Evolutionary conservation across 495 filamentous ascomycete genomes (phyloP), one percentile per base, ranked within the genome.

Genomic region (Podospora pseudopauciseta): DNA sequence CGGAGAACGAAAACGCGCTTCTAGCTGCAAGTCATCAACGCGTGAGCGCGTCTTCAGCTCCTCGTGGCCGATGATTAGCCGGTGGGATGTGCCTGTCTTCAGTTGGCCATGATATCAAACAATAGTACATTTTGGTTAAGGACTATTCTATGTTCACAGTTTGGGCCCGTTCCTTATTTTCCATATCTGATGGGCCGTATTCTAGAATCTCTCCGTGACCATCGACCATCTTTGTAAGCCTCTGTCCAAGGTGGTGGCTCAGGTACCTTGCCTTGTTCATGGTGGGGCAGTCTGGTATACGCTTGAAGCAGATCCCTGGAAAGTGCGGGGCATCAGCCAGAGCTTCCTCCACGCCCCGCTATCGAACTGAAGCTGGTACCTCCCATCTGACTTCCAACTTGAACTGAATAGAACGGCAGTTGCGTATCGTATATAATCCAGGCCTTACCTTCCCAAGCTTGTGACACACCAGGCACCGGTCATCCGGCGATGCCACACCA

Each of bases 11-110:
- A 26, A 0, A 70, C 71, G 71, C 71, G 71, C 70, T 64, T 58
- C 71, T 6, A 32, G 30, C 30, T 73, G 69, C 72, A 71, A 20
- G 19, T 65, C 65, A 32, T 73, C 65, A 64, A 71, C 71, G 71
- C 71, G 71, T 68, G 11, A 49, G 44, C n/a, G 30, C 30, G 13
- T 19, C 54, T 16, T 23, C 11, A 20, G 11, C 19, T 49, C 39
- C 9, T 13, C 39, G 39, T 20, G 20, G 19, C 68, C 68, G 71
- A 20, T 26, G 71, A 70, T 71, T 62, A 70, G 60, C 73, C 69
- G 68, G 73, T 66, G 69, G 30, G 30, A 7, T 32, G 30, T 32
- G 23, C 1, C 7, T 32, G 30, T 7, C 30, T 32, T 7, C 30
- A 32, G 30, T 32, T 32, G 1, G 30, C 30, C 30, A 32, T 32